Base-by-base conservation (phyloP, 345 rosid species). In the Alliaria petiolata region DNA sequence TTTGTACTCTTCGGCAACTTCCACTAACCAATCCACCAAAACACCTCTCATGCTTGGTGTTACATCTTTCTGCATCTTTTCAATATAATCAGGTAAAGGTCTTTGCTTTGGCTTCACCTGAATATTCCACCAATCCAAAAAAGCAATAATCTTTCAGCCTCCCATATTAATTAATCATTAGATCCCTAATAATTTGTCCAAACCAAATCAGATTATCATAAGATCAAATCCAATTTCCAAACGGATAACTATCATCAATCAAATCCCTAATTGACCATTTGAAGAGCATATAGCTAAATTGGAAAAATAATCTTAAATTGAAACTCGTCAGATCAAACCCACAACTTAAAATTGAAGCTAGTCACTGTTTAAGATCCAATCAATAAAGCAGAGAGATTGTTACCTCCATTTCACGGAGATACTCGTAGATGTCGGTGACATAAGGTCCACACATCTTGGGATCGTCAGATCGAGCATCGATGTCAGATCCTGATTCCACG, bases 1-100 rank as follows among this genome's bases (percentile, higher is more conserved):
- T 69, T 82, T 82, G 84, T 84, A 82, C 26, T 87, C 91, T 28
- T 85, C 90, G 1, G 89, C 86, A 35, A 90, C 92, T 61, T 84
- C 89, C 63, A 88, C 92, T 81, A 89, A 68, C 95, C 95, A 88
- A 71, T 89, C 95, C 25, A 87, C 88, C 72, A 89, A 50, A 5
- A 86, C 71, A 47, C 84, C 95, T 81, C 95, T 82, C 95, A 90
- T 86, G 26, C 76, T 81, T n/a, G 88, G 76, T 35, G 77, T 83
- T 1, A 88, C 66, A 79, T 85, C 89, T 35, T 72, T 83, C 64
- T 88, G 95, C 36, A 90, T 81, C 59, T 76, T 85, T 67, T 86
- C 95, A 0, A 88, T 78, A 69, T 90, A 90, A 82, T 86, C 83
- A 12, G 87, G 84, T 40, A 79, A 74, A 0, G 95, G 86, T 55